A percentile compares a stretch with the other conserved stretches of the same genome.
These are phyloP conservation scores for Papiliotrema laurentii DNA, from an alignment of 1,284 basidiomycete species.

Conservation along the genomic window DNA sequence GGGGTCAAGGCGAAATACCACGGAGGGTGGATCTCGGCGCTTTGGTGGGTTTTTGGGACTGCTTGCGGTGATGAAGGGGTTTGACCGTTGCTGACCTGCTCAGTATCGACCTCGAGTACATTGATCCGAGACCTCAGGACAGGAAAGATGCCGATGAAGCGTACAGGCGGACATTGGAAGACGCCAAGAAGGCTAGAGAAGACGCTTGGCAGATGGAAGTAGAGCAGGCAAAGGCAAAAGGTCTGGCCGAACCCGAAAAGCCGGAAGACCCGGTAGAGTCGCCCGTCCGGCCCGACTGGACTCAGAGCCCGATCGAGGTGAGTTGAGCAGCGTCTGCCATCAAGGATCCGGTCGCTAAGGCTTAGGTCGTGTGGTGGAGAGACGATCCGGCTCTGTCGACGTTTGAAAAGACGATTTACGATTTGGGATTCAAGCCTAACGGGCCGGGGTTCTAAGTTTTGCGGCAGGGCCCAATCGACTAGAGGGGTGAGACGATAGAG, in stretches of 20 bases:
- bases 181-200: conserved; percentile 2
- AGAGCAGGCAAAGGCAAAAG: conserved; percentile 9
- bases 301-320: conserved; percentile 38
- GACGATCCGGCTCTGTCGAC: conserved; percentile 31
- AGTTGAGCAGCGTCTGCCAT: conserved; percentile 5
- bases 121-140: conserved; percentile 31
- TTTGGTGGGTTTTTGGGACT: conserved; percentile 31
- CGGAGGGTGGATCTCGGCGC: conserved; percentile 43
- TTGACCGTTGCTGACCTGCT: neutral
- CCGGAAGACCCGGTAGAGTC: conserved; percentile 7
- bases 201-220: conserved; percentile 8
- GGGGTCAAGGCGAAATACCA: conserved; percentile 46
- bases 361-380: conserved; percentile 38
- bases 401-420: conserved; percentile 45
- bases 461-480: too few species aligned
- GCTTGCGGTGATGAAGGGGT: too few species aligned
- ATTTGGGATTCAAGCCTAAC: conserved; percentile 41
- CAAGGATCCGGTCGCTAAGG: neutral
- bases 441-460: conserved; percentile 32
- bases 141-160: conserved; percentile 22
- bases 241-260: conserved; percentile 15
- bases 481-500: too few species aligned
- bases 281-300: conserved; percentile 33
- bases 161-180: conserved; percentile 1
- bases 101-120: conserved; percentile 41